These are phyloP conservation scores for Cercophora sp. DNA, from an alignment of 495 filamentous ascomycete species.

Conservation along the genomic window DNA sequence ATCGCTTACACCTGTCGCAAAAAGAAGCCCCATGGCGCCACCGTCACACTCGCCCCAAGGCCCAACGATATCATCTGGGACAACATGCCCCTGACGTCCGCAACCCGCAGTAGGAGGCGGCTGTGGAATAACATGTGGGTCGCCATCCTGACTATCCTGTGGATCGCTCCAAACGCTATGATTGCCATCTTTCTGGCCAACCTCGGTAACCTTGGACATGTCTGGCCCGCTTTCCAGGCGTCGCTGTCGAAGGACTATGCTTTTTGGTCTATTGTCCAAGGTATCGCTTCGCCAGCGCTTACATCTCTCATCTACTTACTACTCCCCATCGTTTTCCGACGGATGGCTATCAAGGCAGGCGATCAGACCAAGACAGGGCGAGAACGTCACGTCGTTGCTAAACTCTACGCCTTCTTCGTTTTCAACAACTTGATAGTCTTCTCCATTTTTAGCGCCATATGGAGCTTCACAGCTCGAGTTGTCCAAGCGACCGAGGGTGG, in stretches of 20 bases:
- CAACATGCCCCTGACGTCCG: conserved; percentile 70
- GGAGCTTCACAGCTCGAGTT: conserved; percentile 64
- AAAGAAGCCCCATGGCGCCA: conserved; percentile 78
- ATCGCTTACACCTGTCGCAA: conserved; percentile 77
- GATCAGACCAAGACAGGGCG: conserved; percentile 88
- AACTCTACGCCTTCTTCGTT: conserved; percentile 93
- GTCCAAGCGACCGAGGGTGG: conserved; percentile 49
- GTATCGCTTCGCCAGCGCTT: conserved; percentile 87
- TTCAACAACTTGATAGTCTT: conserved; percentile 97
- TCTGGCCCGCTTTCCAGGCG: conserved; percentile 73
- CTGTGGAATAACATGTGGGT: conserved; percentile 84
- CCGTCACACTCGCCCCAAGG: conserved; percentile 71
- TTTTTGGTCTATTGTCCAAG: conserved; percentile 85
- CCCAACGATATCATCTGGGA: conserved; percentile 96
- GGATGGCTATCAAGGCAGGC: conserved; percentile 69
- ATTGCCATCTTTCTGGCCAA: conserved; percentile 93
- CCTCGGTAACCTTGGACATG: conserved; percentile 67
- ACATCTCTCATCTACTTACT: conserved; percentile 85
- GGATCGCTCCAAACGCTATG: conserved; percentile 90
- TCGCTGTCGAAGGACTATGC: conserved; percentile 57
- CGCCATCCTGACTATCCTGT: conserved; percentile 72
- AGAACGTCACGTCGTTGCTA: conserved; percentile 86
- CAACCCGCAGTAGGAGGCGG: conserved; percentile 63
- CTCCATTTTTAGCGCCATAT: conserved; percentile 78
- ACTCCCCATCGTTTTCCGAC: conserved; percentile 87